Base-by-base conservation (phyloP, 371 early-diverging fungal species). In the Apophysomyces trapeziformis region DNA sequence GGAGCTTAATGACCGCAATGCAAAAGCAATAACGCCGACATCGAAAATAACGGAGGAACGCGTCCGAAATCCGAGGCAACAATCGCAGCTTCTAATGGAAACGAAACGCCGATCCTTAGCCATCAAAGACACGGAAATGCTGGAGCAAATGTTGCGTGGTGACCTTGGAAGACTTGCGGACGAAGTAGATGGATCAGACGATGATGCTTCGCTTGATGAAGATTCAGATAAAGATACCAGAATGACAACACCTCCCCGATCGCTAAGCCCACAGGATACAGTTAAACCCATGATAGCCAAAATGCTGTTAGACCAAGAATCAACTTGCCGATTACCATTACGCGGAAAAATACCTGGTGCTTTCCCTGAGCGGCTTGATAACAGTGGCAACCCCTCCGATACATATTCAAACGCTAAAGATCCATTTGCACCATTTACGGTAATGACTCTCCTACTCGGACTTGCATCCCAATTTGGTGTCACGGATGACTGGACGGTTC, bases 401-500 rank as follows among this genome's bases (percentile, higher is more conserved):
- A 26, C 54, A 5, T 68, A 59, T 58, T 68, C 61, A 65, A 61
- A 67, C 64, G 56, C 60, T 41, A 69, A 77, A 39, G 82, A 77
- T 56, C 74, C 80, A 13, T 78, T 72, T 63, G 69, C 74, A 14
- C 59, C 74, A 35, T 76, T 83, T 61, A 72, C 76, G 21, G 54
- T 69, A 36, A 65, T 74, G 69, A 70, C 80, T 50, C 59, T 79
- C 32, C 61, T 76, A 13, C 64, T 83, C 37, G 77, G 76, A 8
- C 61, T 76, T 47, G 74, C 79, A 6, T 73, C 79, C 5, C 70
- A 69, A 45, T 54, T 79, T 50, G 78, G 79, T 6, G 63, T 83
- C 46, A 83, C 80, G 0, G 84, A 83, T 64, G 84, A 83, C 43
- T 83, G 84, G 84, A 83, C 79, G 7, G 65, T 80, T 8, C 84